phyloP scores from a whole-genome alignment of 2,329 filamentous ascomycete genomes.

The Aspergillus jensenii region DNA sequence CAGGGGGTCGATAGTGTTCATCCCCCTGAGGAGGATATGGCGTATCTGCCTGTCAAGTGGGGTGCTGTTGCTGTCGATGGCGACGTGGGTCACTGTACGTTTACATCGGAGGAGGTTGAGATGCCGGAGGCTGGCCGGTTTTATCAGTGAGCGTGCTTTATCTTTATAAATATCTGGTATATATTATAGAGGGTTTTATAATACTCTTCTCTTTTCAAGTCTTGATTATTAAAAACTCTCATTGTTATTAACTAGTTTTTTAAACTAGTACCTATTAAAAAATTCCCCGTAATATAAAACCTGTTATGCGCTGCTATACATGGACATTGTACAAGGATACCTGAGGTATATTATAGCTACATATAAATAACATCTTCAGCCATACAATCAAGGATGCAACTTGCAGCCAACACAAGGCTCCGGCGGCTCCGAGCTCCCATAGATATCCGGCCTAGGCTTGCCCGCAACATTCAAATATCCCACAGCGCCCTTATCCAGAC shows the following conservation, averaged over 20 bases:
- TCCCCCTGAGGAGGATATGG: background rate
- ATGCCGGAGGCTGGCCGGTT: background rate
- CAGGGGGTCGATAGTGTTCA: background rate
- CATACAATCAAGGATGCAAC: background rate
- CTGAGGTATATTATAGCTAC: no score
- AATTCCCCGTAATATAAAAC: no score
- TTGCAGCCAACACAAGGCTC: background rate
- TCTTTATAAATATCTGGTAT: no score
- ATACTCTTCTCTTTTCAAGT: no score
- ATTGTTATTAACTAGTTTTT: no score
- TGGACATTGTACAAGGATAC: no score
- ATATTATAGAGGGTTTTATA: no score
- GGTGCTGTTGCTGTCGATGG: background rate
- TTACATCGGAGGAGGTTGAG: slow-evolving; percentile 3
- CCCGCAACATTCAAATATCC: slow-evolving; percentile 37
- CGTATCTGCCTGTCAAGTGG: background rate
- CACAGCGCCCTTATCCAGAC: slow-evolving; percentile 36
- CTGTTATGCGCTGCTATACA: no score
- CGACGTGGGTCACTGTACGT: background rate
- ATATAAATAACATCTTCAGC: background rate
- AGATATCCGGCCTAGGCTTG: slow-evolving; percentile 22
- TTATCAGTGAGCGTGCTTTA: slow-evolving; percentile 11
- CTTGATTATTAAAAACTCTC: no score
- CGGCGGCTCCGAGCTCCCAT: slow-evolving; percentile 3
- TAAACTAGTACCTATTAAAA: no score